Conservation (phyloP, 2,329 filamentous ascomycete genomes). For the Penicillium expansum region DNA sequence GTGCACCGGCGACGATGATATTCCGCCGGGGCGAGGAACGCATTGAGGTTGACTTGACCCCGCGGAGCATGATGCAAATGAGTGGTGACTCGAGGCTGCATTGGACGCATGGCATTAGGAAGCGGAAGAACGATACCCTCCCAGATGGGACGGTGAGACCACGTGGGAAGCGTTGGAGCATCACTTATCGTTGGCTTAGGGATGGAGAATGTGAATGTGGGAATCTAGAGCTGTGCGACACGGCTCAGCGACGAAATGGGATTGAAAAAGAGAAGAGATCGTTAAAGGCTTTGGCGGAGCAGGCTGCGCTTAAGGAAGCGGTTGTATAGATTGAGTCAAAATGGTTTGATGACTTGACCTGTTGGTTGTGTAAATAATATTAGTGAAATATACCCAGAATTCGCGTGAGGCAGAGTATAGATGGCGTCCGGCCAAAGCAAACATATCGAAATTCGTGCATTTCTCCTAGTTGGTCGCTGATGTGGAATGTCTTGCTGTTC, state of each 20-base stretch:
- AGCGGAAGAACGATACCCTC: constrained; percentile 53
- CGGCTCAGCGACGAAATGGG: constrained; percentile 48
- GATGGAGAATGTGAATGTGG: constrained; percentile 52
- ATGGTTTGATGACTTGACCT: background rate
- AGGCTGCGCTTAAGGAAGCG: background rate
- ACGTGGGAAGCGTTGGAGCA: constrained; percentile 52
- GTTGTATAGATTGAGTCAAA: background rate
- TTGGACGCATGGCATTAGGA: constrained; percentile 57
- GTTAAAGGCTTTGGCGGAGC: constrained; percentile 17
- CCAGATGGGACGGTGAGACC: constrained; percentile 47
- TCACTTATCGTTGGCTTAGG: constrained; percentile 56
- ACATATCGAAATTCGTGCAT: too few relatives aligned
- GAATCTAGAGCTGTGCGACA: constrained; percentile 51
- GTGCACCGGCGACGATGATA: constrained; percentile 34
- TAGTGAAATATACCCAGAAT: background rate
- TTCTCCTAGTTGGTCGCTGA: too few relatives aligned
- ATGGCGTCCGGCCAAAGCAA: background rate
- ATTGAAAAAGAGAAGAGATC: constrained; percentile 50
- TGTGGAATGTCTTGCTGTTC: too few relatives aligned
- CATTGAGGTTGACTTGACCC: constrained; percentile 49
- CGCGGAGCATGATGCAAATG: constrained; percentile 54
- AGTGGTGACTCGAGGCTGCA: constrained; percentile 51
- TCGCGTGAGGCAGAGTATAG: background rate
- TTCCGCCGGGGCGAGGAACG: constrained; percentile 31
- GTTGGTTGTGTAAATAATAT: background rate